A percentile compares a stretch with the other conserved stretches of the same genome.
Evolutionary conservation across 2,329 filamentous ascomycete species (phyloP).

Genomic region (Colletotrichum lupini): DNA sequence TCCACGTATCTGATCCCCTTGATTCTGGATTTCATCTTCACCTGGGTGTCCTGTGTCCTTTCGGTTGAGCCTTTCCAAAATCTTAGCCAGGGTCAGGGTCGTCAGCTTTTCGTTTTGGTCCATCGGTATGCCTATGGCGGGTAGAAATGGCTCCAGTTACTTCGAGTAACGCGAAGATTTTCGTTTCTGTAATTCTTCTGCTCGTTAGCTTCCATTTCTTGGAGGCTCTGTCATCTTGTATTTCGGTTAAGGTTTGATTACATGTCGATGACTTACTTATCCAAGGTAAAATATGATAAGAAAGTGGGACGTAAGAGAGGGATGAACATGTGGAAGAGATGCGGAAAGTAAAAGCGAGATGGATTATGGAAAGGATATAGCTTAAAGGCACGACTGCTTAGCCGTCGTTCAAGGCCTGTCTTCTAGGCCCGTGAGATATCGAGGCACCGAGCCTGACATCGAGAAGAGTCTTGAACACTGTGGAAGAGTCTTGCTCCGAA

Average conservation of each 20-base stretch:
- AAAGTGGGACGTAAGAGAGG: not conserved
- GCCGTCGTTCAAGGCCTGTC: not conserved
- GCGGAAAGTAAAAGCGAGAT: too few relatives aligned
- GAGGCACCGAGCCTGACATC: not conserved
- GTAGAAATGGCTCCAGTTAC: not conserved
- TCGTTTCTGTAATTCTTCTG: not conserved
- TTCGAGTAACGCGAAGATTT: not conserved
- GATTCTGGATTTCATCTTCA: not conserved
- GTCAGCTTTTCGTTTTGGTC: not conserved
- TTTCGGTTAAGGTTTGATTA: too few relatives aligned
- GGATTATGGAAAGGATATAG: too few relatives aligned
- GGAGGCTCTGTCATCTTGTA: not conserved
- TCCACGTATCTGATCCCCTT: not conserved
- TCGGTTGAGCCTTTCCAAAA: not conserved
- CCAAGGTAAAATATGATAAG: not conserved
- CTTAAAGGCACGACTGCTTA: not conserved
- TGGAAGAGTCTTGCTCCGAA: not conserved
- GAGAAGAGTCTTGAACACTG: not conserved
- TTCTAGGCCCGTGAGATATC: not conserved
- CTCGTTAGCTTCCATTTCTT: not conserved
- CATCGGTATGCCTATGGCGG: not conserved
- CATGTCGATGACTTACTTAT: not conserved
- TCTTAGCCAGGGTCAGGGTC: not conserved
- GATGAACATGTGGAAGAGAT: too few relatives aligned
- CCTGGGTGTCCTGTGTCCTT: not conserved